These are phyloP conservation scores for Choiromyces venosus DNA, from an alignment of 495 filamentous ascomycete species.

Conservation along the genomic window DNA sequence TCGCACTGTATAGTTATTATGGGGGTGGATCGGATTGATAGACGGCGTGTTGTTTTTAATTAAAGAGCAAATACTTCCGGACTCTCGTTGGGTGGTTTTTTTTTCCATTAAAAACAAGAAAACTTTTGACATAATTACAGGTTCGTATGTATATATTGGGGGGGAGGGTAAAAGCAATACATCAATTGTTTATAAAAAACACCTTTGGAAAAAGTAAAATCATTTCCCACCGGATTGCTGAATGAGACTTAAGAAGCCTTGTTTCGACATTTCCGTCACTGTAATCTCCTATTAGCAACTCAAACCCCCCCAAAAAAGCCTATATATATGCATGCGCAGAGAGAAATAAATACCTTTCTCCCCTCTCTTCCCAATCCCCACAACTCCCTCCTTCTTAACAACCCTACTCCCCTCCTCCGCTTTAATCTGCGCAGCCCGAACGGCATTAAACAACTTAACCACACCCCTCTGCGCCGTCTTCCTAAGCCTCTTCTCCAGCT, in stretches of 20 bases:
- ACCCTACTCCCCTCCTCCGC: constrained; percentile 29
- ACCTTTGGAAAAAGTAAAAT: not conserved
- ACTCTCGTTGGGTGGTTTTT: not conserved
- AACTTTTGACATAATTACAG: not conserved
- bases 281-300: not conserved
- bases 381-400: constrained; percentile 56
- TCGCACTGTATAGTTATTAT: constrained; percentile 7
- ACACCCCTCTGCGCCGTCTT: constrained; percentile 42
- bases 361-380: constrained; percentile 35
- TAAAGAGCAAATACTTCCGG: not conserved
- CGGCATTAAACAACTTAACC: constrained; percentile 75
- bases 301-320: not conserved
- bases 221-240: constrained; percentile 36
- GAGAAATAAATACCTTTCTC: constrained; percentile 33
- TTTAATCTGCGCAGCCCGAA: constrained; percentile 77
- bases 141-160: not conserved
- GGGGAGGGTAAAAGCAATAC: not conserved
- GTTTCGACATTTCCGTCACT: constrained; percentile 87
- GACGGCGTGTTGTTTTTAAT: constrained; percentile 2
- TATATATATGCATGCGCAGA: no score
- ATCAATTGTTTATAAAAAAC: not conserved
- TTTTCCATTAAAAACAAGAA: not conserved
- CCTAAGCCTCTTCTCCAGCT: constrained; percentile 61
- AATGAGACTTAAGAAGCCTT: constrained; percentile 90
- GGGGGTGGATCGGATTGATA: not conserved